Evolutionary conservation across 805 yeast species (phyloP).

Genomic region (Candida koratica): DNA sequence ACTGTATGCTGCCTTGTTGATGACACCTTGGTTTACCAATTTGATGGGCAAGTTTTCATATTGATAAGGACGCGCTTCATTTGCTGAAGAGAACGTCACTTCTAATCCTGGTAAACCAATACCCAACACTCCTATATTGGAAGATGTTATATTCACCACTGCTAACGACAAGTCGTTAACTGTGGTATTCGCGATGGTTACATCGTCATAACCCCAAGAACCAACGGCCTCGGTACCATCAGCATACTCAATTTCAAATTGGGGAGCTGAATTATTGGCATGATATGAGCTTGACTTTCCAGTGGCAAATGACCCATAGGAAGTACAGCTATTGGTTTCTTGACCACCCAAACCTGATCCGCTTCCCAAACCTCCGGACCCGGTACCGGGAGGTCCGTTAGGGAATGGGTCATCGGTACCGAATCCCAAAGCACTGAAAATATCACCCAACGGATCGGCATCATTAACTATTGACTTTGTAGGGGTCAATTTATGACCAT

Average conservation of each 20-base stretch:
- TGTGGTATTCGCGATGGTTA: conserved; percentile 47
- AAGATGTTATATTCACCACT: conserved; percentile 61
- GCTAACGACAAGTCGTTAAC: conserved; percentile 63
- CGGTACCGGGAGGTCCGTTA: conserved; percentile 1
- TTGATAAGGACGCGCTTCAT: conserved; percentile 15
- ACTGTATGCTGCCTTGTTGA: conserved; percentile 33
- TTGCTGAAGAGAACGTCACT: conserved; percentile 38
- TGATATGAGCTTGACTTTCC: conserved; percentile 35
- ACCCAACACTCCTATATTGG: conserved; percentile 69
- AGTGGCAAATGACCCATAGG: conserved; percentile 48
- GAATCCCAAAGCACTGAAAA: conserved; percentile 5
- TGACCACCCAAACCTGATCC: conserved; percentile 7
- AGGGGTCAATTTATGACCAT: neutral
- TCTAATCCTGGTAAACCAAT: conserved; percentile 71
- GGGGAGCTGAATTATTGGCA: conserved; percentile 36
- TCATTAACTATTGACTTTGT: neutral
- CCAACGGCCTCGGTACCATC: conserved; percentile 49
- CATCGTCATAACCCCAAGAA: conserved; percentile 59
- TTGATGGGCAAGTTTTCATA: conserved; percentile 40
- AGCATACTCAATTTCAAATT: conserved; percentile 44
- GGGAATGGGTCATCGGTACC: conserved; percentile 4
- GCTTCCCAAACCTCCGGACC: conserved; percentile 10
- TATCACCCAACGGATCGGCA: neutral
- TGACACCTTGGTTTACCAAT: conserved; percentile 30
- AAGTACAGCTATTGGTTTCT: conserved; percentile 34